phyloP scores from a whole-genome alignment of 2,329 filamentous ascomycete species.

The Septoria petroselini region DNA sequence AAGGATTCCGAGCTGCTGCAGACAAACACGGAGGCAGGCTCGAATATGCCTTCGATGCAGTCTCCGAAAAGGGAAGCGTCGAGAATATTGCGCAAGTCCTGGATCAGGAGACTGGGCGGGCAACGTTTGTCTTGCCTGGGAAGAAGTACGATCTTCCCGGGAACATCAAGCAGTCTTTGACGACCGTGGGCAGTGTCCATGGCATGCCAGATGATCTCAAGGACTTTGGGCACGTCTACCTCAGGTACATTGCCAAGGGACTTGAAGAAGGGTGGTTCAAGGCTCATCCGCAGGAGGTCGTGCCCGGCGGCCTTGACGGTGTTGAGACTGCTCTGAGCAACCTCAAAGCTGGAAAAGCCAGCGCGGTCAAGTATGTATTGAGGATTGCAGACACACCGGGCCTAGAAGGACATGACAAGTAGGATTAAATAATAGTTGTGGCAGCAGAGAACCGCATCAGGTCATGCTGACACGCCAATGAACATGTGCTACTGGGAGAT shows the following conservation, averaged over 20 bases:
- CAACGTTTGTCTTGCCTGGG: slow-evolving; percentile 37
- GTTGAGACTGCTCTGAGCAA: slow-evolving; percentile 54
- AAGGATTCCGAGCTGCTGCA: slow-evolving; percentile 33
- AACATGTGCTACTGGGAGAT: too few species aligned
- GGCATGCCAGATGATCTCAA: slow-evolving; percentile 30
- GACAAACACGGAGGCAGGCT: slow-evolving; percentile 25
- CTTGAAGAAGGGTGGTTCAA: slow-evolving; percentile 40
- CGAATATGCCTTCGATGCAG: slow-evolving; percentile 37
- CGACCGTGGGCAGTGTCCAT: slow-evolving; percentile 38
- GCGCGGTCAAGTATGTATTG: slow-evolving; percentile 63
- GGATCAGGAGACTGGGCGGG: slow-evolving; percentile 33
- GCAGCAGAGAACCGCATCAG: too few species aligned
- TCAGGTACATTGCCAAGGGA: slow-evolving; percentile 35
- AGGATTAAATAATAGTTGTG: too few species aligned
- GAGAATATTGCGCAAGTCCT: slow-evolving; percentile 42
- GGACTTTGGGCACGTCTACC: slow-evolving; percentile 39
- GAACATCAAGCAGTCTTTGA: slow-evolving; percentile 40
- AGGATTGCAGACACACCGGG: slow-evolving; percentile 50
- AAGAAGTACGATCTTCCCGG: slow-evolving; percentile 45
- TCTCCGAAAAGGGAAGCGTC: slow-evolving; percentile 34
- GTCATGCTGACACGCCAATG: too few species aligned
- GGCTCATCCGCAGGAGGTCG: slow-evolving; percentile 46
- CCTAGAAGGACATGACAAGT: slow-evolving; percentile 7
- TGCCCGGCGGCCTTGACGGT: slow-evolving; percentile 54
- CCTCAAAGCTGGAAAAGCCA: slow-evolving; percentile 59